phyloP scores from a whole-genome alignment of 306 rosid genomes.

The Fragaria vesca region DNA sequence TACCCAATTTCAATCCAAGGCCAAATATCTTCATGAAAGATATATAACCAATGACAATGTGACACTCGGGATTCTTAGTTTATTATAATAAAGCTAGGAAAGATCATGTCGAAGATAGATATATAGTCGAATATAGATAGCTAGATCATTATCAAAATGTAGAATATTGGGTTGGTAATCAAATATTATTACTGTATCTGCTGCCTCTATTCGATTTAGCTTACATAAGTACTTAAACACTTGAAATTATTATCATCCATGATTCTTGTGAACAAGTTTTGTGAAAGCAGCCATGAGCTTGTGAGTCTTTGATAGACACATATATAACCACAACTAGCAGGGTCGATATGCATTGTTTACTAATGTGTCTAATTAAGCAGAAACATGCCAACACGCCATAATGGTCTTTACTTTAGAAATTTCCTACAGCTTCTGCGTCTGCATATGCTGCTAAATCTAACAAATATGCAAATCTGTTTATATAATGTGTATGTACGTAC shows the following conservation, averaged over 20 bases:
- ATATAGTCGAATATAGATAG: constrained; percentile 29
- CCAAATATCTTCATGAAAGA: constrained; percentile 61
- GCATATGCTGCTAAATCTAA: constrained; percentile 1
- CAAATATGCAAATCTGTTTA: background rate
- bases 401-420: background rate
- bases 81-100: constrained; percentile 29
- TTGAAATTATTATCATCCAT: background rate
- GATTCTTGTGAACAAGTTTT: constrained; percentile 40
- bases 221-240: background rate
- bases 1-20: constrained; percentile 26
- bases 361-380: background rate
- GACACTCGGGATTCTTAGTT: constrained; percentile 35
- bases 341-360: background rate
- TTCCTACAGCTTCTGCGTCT: constrained; percentile 7
- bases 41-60: constrained; percentile 37
- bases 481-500: background rate
- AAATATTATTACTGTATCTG: constrained; percentile 14
- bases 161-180: constrained; percentile 67
- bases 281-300: constrained; percentile 19
- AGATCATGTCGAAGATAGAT: constrained; percentile 42
- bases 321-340: background rate
- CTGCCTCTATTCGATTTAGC: constrained; percentile 21
- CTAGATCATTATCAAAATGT: background rate
- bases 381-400: constrained; percentile 17
- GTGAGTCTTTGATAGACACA: constrained; percentile 5